Evolutionary conservation across 1,284 basidiomycete species (phyloP).

Genomic region (Cutaneotrichosporon curvatum): DNA sequence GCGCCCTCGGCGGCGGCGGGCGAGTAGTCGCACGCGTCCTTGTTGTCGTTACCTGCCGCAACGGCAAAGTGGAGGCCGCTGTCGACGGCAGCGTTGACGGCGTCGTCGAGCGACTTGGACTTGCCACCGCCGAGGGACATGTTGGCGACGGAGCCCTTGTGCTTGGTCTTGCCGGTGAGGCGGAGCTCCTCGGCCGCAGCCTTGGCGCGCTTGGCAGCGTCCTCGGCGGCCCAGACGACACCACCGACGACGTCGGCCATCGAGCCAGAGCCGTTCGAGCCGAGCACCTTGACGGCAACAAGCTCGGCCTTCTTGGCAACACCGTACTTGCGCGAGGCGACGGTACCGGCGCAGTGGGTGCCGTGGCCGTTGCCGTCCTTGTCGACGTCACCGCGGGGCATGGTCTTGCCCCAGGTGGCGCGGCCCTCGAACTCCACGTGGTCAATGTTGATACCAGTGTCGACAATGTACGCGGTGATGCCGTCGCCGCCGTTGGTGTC

Average conservation of each 20-base stretch:
- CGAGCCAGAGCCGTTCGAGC: conserved; percentile 84
- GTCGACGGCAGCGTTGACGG: conserved; percentile 78
- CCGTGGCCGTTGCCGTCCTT: conserved; percentile 61
- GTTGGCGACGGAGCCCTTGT: conserved; percentile 95
- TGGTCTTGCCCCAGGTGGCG: conserved; percentile 75
- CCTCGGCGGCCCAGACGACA: conserved; percentile 69
- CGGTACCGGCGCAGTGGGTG: conserved; percentile 78
- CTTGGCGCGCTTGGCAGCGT: conserved; percentile 53
- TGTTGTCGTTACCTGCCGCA: conserved; percentile 71
- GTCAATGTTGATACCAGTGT: conserved; percentile 64
- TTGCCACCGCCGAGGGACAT: conserved; percentile 97
- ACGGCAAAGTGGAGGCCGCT: conserved; percentile 89
- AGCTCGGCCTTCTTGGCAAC: conserved; percentile 88
- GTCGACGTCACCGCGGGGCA: conserved; percentile 68
- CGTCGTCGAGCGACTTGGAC: conserved; percentile 75
- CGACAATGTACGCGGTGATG: conserved; percentile 70
- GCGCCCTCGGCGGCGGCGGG: conserved; percentile 68
- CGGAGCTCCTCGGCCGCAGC: conserved; percentile 60
- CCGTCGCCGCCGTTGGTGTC: conserved; percentile 72
- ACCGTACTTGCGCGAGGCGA: conserved; percentile 74
- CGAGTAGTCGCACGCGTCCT: conserved; percentile 65
- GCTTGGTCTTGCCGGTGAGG: conserved; percentile 59
- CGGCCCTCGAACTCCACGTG: conserved; percentile 86
- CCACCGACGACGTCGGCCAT: conserved; percentile 92
- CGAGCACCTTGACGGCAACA: conserved; percentile 95